Evolutionary conservation across 2,329 filamentous ascomycete species (phyloP), one percentile per base, ranked within the genome.

Genomic region (Gaeumannomyces tritici): DNA sequence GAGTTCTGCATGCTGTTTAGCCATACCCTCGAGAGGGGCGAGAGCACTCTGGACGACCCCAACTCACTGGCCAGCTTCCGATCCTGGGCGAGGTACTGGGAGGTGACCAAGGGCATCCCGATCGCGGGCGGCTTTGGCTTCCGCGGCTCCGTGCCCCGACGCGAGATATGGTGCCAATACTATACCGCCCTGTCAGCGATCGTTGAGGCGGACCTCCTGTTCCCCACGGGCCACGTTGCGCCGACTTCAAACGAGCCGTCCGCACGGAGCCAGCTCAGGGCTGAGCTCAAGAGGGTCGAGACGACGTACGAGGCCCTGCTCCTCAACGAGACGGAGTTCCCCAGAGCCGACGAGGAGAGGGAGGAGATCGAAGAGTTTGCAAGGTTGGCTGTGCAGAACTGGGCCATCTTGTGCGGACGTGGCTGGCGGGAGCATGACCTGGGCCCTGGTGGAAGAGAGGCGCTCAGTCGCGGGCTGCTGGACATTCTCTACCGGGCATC

Each of bases 401-500:
- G 95, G 95, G 79, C 83, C 60, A 80, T 95, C 42, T 75, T 97
- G 9, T 91, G 89, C 68, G 90, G 93, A 9, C 83, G 88, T 31
- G 84, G 84, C 21, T 97, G 93, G 93, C 83, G 81, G 55, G 89
- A 96, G 66, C 78, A 86, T 62, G 91, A 96, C 67, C 80, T 97
- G 31, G 92, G 91, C 4, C 85, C 88, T 69, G 91, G 90, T 7
- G 93, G 92, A 11, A 89, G 91, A 68, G 86, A 88, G 70, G 85
- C 82, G 27, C 78, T 93, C 24, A 89, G 89, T 65, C 86, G 89
- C 62, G 87, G 87, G 60, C 86, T 96, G 35, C 82, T 99, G 55
- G 93, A 95, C 73, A 90, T 92, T 31, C 80, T 99, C 8, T 99
- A 98, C 74, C 89, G 89, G 54, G 91, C 93, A 27, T 91, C 93